Evolutionary conservation across 176 grass and related monocot genomes (phyloP).

Genomic region (Raddia guianensis): DNA sequence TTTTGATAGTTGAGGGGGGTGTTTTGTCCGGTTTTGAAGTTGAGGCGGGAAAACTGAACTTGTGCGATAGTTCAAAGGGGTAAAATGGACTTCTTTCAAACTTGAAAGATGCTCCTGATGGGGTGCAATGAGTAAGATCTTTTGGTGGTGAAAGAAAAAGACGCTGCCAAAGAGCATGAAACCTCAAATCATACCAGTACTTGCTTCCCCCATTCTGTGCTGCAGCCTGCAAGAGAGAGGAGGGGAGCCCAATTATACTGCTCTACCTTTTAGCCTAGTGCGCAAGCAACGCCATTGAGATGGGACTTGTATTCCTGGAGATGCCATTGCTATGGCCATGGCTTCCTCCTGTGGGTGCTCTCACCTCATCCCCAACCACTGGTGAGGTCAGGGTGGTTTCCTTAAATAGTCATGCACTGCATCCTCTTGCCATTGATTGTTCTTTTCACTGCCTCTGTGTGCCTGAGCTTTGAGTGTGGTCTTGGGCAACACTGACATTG

Average conservation of each 20-base stretch:
- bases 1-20: too few relatives aligned
- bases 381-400: slow-evolving; percentile 60
- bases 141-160: slow-evolving; percentile 58
- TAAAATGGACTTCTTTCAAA: too few relatives aligned
- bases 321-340: not conserved
- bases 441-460: slow-evolving; percentile 50
- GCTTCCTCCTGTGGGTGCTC: slow-evolving; percentile 30
- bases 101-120: slow-evolving; percentile 26
- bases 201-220: slow-evolving; percentile 26
- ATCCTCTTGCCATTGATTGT: slow-evolving; percentile 56
- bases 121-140: slow-evolving; percentile 42
- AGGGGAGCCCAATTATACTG: slow-evolving; percentile 31
- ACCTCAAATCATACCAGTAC: slow-evolving; percentile 67
- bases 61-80: too few relatives aligned
- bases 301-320: slow-evolving; percentile 53
- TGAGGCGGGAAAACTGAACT: too few relatives aligned
- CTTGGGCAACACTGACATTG: slow-evolving; percentile 50
- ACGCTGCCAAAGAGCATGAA: slow-evolving; percentile 52
- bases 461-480: slow-evolving; percentile 54
- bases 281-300: slow-evolving; percentile 36
- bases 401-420: slow-evolving; percentile 58
- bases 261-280: not conserved
- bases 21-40: too few relatives aligned
- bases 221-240: slow-evolving; percentile 12
- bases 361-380: slow-evolving; percentile 30